A percentile compares a stretch with the other conserved stretches of the same genome.
These are phyloP conservation scores for Pseudogymnoascus sp. DNA, from an alignment of 2,329 filamentous ascomycete species.

Conservation along the genomic window DNA sequence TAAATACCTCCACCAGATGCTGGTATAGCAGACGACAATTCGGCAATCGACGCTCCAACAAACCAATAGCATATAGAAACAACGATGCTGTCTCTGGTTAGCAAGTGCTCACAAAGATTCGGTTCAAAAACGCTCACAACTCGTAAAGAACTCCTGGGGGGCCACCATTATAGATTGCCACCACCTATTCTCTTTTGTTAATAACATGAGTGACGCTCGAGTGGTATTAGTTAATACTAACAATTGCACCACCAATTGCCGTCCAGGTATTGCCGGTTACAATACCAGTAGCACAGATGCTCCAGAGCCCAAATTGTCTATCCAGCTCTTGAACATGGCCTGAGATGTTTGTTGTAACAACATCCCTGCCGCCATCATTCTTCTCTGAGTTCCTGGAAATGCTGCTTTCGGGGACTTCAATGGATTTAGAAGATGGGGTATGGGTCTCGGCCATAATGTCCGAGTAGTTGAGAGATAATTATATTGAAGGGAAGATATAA, in stretches of 20 bases:
- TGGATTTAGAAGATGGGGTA: background rate
- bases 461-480: background rate
- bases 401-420: background rate
- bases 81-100: constrained; percentile 35
- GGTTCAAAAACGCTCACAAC: constrained; percentile 33
- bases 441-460: background rate
- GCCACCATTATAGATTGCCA: constrained; percentile 54
- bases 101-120: constrained; percentile 38
- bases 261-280: constrained; percentile 39
- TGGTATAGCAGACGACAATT: constrained; percentile 40
- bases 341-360: constrained; percentile 37
- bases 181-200: background rate
- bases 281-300: constrained; percentile 39
- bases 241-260: constrained; percentile 39
- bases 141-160: constrained; percentile 56
- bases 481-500: background rate
- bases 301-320: constrained; percentile 41
- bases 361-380: constrained; percentile 14
- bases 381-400: constrained; percentile 5
- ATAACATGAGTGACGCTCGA: background rate
- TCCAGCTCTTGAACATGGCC: constrained; percentile 46
- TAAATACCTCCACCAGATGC: constrained; percentile 30
- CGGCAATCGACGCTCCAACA: constrained; percentile 43
- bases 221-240: constrained; percentile 21
- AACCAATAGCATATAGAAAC: constrained; percentile 44